These are phyloP conservation scores for Musa troglodytarum DNA, from an alignment of 176 grass and related monocot species.

Conservation along the genomic window DNA sequence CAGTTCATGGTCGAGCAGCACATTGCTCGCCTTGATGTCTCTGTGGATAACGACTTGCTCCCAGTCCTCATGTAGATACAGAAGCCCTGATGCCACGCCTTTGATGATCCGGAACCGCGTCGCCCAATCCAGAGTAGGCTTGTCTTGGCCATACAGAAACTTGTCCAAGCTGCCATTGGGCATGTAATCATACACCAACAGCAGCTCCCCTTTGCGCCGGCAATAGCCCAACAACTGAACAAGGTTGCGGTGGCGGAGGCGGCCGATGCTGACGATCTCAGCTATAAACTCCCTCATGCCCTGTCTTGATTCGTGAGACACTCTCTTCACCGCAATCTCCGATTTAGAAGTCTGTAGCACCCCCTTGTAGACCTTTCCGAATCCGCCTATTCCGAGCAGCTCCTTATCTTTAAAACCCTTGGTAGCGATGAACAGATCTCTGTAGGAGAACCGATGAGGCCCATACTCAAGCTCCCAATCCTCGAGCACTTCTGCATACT, in stretches of 20 bases:
- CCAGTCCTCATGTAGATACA: conserved; percentile 45
- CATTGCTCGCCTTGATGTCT: conserved; percentile 39
- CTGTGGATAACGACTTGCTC: conserved; percentile 32
- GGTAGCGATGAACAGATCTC: background rate
- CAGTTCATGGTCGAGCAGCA: conserved; percentile 19
- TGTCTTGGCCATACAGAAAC: background rate
- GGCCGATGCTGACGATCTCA: conserved; percentile 23
- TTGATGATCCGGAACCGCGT: conserved; percentile 30
- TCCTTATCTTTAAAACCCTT: conserved; percentile 19
- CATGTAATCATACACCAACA: conserved; percentile 8
- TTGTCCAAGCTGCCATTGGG: conserved; percentile 8
- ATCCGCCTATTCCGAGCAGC: conserved; percentile 13
- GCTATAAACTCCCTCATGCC: conserved; percentile 24
- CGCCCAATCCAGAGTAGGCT: conserved; percentile 15
- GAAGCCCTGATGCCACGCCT: conserved; percentile 22
- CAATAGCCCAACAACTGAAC: conserved; percentile 27
- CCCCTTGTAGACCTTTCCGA: conserved; percentile 24
- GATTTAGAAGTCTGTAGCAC: background rate
- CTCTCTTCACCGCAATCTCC: conserved; percentile 25
- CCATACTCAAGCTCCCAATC: background rate
- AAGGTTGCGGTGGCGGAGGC: conserved; percentile 17
- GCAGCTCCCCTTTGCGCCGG: conserved; percentile 14
- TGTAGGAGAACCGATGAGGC: conserved; percentile 3
- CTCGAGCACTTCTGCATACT: background rate
- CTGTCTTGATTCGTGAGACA: conserved; percentile 21